Conservation (phyloP, 768 basidiomycete genomes). For the Amanita pseudoporphyria region DNA sequence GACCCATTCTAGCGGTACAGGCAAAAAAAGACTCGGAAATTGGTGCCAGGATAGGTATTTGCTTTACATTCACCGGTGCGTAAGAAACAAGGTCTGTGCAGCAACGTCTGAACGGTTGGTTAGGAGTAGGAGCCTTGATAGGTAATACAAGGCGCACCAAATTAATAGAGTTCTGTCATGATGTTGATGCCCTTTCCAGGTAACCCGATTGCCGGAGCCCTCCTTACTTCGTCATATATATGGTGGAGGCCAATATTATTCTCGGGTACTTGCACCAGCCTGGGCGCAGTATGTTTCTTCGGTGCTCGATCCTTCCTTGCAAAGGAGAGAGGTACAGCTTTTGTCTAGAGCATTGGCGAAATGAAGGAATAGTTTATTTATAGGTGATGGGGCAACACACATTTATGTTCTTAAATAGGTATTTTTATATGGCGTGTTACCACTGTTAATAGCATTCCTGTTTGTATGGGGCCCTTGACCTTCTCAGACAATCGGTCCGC, state of each 20-base stretch:
- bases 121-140: constrained; percentile 32
- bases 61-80: constrained; percentile 38
- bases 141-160: constrained; percentile 19
- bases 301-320: not conserved
- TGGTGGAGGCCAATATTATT: constrained; percentile 57
- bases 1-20: constrained; percentile 33
- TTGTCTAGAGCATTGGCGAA: too few species aligned
- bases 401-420: too few species aligned
- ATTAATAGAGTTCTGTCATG: not conserved
- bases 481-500: too few species aligned
- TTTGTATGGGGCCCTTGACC: too few species aligned
- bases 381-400: too few species aligned
- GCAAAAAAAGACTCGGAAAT: constrained; percentile 39
- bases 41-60: constrained; percentile 45
- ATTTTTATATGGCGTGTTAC: too few species aligned
- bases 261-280: constrained; percentile 30
- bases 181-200: constrained; percentile 21
- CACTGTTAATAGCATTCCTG: too few species aligned
- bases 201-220: constrained; percentile 47
- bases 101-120: not conserved
- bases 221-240: constrained; percentile 38
- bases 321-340: not conserved
- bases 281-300: constrained; percentile 11
- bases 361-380: too few species aligned
- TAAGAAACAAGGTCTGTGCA: constrained; percentile 1